Conservation (phyloP, 192 early-diverging fungal species). For the Thoreauomyces humboldtii region DNA sequence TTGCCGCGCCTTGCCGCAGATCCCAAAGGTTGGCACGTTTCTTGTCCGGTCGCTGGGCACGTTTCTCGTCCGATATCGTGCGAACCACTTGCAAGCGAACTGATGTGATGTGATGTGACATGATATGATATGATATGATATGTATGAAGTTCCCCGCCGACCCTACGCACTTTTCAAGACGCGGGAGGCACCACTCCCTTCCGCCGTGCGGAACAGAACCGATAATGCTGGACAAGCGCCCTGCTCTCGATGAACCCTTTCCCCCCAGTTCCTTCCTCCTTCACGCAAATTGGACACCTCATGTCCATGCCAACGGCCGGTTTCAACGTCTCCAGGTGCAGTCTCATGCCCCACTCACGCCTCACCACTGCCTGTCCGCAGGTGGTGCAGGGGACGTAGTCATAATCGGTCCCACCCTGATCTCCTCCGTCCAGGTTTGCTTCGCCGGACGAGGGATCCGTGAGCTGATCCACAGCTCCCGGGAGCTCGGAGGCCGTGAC, state of each 20-base stretch:
- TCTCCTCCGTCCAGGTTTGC: not conserved
- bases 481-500: conserved; percentile 34
- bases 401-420: conserved; percentile 32
- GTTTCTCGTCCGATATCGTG: too few species aligned
- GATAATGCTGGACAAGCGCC: conserved; percentile 56
- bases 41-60: too few species aligned
- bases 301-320: conserved; percentile 52
- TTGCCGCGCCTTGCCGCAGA: too few species aligned
- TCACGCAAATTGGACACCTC: conserved; percentile 40
- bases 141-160: too few species aligned
- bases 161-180: too few species aligned
- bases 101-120: too few species aligned
- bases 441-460: not conserved
- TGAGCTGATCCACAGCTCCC: conserved; percentile 22
- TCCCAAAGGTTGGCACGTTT: too few species aligned
- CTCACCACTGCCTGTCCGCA: conserved; percentile 54
- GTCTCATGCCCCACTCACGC: conserved; percentile 49
- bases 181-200: too few species aligned
- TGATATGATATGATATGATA: too few species aligned
- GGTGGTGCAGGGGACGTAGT: conserved; percentile 48
- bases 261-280: not conserved
- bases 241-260: conserved; percentile 47
- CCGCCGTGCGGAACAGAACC: too few species aligned
- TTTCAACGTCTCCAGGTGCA: conserved; percentile 57
- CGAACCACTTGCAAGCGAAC: too few species aligned